Percentiles rank a stretch among this genome's conserved stretches.
Conservation (phyloP, 345 rosid species). For the Turnera subulata region DNA sequence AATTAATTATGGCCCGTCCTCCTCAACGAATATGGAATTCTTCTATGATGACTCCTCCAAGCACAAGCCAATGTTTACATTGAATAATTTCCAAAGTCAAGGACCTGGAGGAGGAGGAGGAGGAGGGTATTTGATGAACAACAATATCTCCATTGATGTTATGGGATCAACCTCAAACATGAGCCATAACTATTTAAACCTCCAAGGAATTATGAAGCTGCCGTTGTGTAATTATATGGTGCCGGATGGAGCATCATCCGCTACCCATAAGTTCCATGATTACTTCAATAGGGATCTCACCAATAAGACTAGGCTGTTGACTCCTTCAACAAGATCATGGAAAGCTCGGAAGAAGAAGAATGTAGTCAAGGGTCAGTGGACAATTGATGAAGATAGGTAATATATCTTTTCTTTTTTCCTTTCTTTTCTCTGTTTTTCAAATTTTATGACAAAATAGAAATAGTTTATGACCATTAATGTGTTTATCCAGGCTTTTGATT, state of each 20-base stretch:
- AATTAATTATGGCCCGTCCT: too few relatives aligned
- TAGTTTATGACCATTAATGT: too few relatives aligned
- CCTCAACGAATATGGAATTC: slow-evolving; percentile 34
- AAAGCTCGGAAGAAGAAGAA: slow-evolving; percentile 52
- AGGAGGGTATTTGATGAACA: background rate
- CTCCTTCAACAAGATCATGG: slow-evolving; percentile 33
- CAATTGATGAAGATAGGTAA: slow-evolving; percentile 87
- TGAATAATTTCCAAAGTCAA: slow-evolving; percentile 46
- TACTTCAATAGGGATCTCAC: slow-evolving; percentile 25
- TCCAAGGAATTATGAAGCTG: slow-evolving; percentile 38
- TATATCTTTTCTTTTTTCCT: too few relatives aligned
- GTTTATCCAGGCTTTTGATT: slow-evolving; percentile 43
- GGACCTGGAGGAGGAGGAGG: background rate
- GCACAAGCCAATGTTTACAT: slow-evolving; percentile 31
- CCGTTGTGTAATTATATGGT: slow-evolving; percentile 39
- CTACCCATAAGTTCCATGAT: slow-evolving; percentile 5
- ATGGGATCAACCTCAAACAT: slow-evolving; percentile 39
- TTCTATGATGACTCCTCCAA: too few relatives aligned
- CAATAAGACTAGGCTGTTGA: slow-evolving; percentile 26
- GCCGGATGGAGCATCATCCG: slow-evolving; percentile 60
- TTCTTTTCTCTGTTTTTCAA: too few relatives aligned
- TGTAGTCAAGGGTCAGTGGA: slow-evolving; percentile 92
- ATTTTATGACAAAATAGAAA: too few relatives aligned
- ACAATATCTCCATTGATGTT: slow-evolving; percentile 4
- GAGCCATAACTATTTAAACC: too few relatives aligned